Percentiles rank a stretch among this genome's conserved stretches.
Evolutionary conservation across 2,329 filamentous ascomycete genomes (phyloP).

Genomic region (Acephala macrosclerotiorum): DNA sequence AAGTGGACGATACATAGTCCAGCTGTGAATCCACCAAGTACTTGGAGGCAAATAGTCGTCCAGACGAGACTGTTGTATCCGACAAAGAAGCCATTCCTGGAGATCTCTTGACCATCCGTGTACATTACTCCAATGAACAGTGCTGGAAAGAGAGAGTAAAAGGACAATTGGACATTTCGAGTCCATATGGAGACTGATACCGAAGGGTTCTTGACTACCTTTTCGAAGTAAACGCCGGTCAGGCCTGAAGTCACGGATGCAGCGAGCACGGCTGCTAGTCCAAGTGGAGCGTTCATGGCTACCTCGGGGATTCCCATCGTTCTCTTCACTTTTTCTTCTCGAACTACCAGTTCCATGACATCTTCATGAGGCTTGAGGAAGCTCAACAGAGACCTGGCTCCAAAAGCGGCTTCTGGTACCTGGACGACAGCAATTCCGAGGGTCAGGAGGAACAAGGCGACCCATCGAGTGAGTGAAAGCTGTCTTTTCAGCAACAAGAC

Average conservation of each 20-base stretch:
- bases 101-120: constrained; percentile 1
- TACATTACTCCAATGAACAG: not conserved
- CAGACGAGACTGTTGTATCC: constrained; percentile 6
- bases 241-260: not conserved
- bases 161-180: not conserved
- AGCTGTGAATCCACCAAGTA: constrained; percentile 3
- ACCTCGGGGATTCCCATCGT: not conserved
- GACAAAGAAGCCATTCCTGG: not conserved
- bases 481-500: not conserved
- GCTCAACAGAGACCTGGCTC: not conserved
- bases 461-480: not conserved
- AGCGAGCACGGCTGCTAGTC: constrained; percentile 2
- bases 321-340: constrained; percentile 1
- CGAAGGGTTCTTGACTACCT: constrained; percentile 6
- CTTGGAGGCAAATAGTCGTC: not conserved
- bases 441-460: not conserved
- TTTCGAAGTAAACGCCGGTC: constrained; percentile 3
- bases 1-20: not conserved
- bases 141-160: not conserved
- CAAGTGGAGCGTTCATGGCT: not conserved
- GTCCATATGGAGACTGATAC: not conserved
- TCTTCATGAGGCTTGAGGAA: not conserved
- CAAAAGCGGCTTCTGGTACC: not conserved
- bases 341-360: not conserved
- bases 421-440: not conserved